These are phyloP conservation scores for Ilex aquifolium DNA, from an alignment of 257 asterid species.

Conservation along the genomic window DNA sequence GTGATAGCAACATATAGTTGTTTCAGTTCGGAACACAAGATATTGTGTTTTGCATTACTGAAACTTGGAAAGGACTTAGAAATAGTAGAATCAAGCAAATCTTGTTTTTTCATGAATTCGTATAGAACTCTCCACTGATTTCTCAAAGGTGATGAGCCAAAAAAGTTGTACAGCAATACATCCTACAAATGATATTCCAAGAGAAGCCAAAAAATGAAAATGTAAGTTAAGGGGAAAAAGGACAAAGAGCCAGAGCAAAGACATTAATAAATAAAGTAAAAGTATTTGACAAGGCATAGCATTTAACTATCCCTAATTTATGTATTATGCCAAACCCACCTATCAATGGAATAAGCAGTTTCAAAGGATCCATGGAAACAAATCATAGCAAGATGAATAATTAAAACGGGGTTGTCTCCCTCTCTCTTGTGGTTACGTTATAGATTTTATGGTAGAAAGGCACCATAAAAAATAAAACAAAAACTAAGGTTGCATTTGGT, in stretches of 20 bases:
- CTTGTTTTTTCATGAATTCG: constrained; percentile 40
- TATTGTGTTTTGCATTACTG: constrained; percentile 37
- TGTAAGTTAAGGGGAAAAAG: not conserved
- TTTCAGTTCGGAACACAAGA: constrained; percentile 62
- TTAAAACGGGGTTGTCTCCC: too few relatives aligned
- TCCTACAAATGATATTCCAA: constrained; percentile 31
- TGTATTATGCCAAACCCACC: too few relatives aligned
- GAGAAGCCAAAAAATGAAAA: not conserved
- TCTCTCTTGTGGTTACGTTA: too few relatives aligned
- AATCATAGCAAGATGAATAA: too few relatives aligned
- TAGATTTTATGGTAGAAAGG: too few relatives aligned
- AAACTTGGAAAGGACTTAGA: constrained; percentile 39
- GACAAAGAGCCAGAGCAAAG: not conserved
- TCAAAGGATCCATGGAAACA: too few relatives aligned
- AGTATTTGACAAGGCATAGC: not conserved
- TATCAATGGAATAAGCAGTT: too few relatives aligned
- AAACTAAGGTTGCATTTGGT: too few relatives aligned
- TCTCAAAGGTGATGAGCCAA: constrained; percentile 54
- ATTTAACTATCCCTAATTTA: too few relatives aligned
- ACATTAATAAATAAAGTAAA: not conserved
- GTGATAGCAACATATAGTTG: constrained; percentile 66
- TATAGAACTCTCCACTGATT: constrained; percentile 68
- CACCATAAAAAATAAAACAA: too few relatives aligned
- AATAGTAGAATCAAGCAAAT: constrained; percentile 29
- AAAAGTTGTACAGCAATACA: constrained; percentile 57